phyloP scores from a whole-genome alignment of 495 filamentous ascomycete species.

The Endocarpon pusillum region DNA sequence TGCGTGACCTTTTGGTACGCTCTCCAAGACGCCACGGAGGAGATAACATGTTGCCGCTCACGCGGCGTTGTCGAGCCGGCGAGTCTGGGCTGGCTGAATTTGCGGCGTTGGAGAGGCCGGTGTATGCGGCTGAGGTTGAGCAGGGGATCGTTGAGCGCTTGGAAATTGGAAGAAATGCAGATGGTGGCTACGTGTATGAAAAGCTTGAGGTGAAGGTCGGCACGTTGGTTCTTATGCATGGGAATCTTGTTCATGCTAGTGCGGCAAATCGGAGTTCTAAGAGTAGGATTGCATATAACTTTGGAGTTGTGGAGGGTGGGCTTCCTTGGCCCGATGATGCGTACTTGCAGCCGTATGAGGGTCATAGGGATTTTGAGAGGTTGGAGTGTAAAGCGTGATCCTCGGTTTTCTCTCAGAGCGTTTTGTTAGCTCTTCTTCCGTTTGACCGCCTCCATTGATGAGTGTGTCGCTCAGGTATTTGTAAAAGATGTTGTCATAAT shows the following conservation, averaged over 20 bases:
- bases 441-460: too few relatives aligned
- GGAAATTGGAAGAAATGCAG: too few relatives aligned
- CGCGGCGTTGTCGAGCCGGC: too few relatives aligned
- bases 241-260: slow-evolving; percentile 91
- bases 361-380: slow-evolving; percentile 58
- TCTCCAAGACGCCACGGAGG: slow-evolving; percentile 5
- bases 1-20: slow-evolving; percentile 6
- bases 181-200: too few relatives aligned
- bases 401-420: not conserved
- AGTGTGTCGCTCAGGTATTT: too few relatives aligned
- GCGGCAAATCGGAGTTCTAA: slow-evolving; percentile 70
- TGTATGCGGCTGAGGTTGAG: too few relatives aligned
- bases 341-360: slow-evolving; percentile 73
- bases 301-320: slow-evolving; percentile 86
- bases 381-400: slow-evolving; percentile 14
- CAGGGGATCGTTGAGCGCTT: too few relatives aligned
- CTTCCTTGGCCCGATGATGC: slow-evolving; percentile 56
- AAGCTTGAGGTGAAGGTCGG: slow-evolving; percentile 69
- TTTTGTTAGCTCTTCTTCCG: slow-evolving; percentile 1
- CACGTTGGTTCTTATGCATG: slow-evolving; percentile 82
- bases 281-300: slow-evolving; percentile 91
- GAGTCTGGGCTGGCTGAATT: too few relatives aligned
- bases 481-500: too few relatives aligned
- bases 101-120: too few relatives aligned
- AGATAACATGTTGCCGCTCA: too few relatives aligned